These are phyloP conservation scores for Fusarium sp. DNA, from an alignment of 2,329 filamentous ascomycete genomes.

Conservation along the genomic window DNA sequence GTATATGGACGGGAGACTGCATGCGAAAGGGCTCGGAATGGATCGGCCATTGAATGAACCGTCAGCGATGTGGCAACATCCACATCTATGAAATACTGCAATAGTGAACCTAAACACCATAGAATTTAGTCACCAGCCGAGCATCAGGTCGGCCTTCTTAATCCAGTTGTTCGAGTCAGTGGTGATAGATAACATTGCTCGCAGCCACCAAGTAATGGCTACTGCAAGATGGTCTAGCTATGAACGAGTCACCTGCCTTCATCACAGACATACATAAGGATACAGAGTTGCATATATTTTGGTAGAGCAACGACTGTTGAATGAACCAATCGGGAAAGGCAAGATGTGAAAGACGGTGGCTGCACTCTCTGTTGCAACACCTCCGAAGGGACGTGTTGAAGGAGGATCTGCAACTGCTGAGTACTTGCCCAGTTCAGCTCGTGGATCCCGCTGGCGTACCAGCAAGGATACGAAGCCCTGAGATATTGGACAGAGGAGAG, in stretches of 20 bases:
- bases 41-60: background rate
- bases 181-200: background rate
- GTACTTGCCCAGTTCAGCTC: background rate
- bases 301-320: background rate
- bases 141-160: background rate
- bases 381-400: background rate
- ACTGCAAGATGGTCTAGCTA: background rate
- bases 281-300: slow-evolving; percentile 15
- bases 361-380: background rate
- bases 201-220: background rate
- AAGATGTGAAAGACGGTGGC: background rate
- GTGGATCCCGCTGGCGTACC: background rate
- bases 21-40: slow-evolving; percentile 13
- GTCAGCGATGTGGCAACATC: background rate
- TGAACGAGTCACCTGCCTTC: background rate
- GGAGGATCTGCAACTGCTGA: background rate
- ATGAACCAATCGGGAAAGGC: slow-evolving; percentile 16
- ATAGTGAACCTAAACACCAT: background rate
- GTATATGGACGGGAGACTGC: slow-evolving; percentile 17
- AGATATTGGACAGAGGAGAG: background rate
- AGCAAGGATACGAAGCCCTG: background rate
- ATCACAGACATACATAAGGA: slow-evolving; percentile 1
- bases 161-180: too few species aligned
- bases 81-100: background rate
- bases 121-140: background rate